Evolutionary conservation across 2,329 filamentous ascomycete species (phyloP), one percentile per base, ranked within the genome.

Genomic region (Monosporascus sp.): DNA sequence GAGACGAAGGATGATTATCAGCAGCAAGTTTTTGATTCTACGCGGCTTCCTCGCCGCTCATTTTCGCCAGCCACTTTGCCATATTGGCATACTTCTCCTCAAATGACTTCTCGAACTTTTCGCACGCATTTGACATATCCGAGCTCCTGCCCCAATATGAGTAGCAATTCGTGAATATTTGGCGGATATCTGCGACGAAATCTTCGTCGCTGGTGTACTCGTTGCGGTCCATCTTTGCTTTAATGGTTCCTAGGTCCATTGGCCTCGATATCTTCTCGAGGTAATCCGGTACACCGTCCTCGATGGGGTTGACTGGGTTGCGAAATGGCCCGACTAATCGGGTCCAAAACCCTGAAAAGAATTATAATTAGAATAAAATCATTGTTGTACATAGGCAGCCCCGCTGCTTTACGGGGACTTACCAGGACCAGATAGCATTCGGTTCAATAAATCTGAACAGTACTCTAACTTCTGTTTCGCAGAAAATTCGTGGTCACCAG

Each of bases 351-450:
- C 83, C 82, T 84, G 50, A 18, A 43, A 40, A 26, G 5, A 7
- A 28, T 43, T 20, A 49, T 43, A 48, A n/a, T 17, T 50, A 45
- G 31, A 2, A 52, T 24, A 7, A 38, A 15, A 35, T 35, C 31
- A 35, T 35, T 35, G 31, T 14, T 35, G 11, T 35, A 14, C 11
- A 35, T 35, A 35, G 14, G 31, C 11, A 14, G 31, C 14, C 31
- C 31, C 31, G 31, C 31, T 35, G 9, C 4, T 35, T 14, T 35
- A 14, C 31, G 31, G 11, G 5, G 26, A 60, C 66, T 65, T 72
- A 82, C 80, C 80, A 55, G 83, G 82, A 0, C 82, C 82, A 2
- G 79, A 82, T 0, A 85, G 70, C 83, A 86, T 86, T 31, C 82
- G 74, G 1, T 72, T 73, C 48, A 86, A 64, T 1, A 86, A 70